Evolutionary conservation across 2,329 filamentous ascomycete genomes (phyloP).

Genomic region (Ophiobolus disseminans): DNA sequence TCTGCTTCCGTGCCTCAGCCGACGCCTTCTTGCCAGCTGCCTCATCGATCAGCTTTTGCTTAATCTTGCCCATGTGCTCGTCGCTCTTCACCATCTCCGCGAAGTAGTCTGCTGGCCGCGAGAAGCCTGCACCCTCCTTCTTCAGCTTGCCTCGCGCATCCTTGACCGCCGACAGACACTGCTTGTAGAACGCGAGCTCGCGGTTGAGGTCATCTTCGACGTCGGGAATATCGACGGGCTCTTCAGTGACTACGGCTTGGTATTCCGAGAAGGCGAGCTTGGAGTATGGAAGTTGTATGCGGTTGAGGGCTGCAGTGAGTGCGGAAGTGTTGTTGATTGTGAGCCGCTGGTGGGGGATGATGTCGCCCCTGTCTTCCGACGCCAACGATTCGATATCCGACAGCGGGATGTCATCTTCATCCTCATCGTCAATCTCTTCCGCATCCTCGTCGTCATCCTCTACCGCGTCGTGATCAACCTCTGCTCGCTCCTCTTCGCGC

Average conservation of each 20-base stretch:
- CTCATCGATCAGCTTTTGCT: constrained; percentile 89
- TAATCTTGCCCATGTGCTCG: constrained; percentile 97
- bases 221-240: constrained; percentile 77
- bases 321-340: constrained; percentile 97
- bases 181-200: constrained; percentile 91
- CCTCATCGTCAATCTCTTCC: constrained; percentile 52
- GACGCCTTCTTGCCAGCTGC: constrained; percentile 91
- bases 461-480: constrained; percentile 45
- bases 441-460: constrained; percentile 40
- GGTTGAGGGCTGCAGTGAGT: constrained; percentile 78
- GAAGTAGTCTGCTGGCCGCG: constrained; percentile 92
- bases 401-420: constrained; percentile 86
- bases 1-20: constrained; percentile 86
- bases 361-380: constrained; percentile 83
- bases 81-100: constrained; percentile 99
- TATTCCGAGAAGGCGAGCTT: constrained; percentile 81
- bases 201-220: constrained; percentile 90
- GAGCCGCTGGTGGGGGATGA: constrained; percentile 87
- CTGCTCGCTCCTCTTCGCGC: constrained; percentile 35
- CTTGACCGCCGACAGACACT: constrained; percentile 80
- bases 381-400: constrained; percentile 82
- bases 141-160: constrained; percentile 76
- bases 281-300: constrained; percentile 74
- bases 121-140: constrained; percentile 84
- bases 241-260: constrained; percentile 74